Evolutionary conservation across 306 rosid genomes (phyloP).

Genomic region (Vigna radiata): DNA sequence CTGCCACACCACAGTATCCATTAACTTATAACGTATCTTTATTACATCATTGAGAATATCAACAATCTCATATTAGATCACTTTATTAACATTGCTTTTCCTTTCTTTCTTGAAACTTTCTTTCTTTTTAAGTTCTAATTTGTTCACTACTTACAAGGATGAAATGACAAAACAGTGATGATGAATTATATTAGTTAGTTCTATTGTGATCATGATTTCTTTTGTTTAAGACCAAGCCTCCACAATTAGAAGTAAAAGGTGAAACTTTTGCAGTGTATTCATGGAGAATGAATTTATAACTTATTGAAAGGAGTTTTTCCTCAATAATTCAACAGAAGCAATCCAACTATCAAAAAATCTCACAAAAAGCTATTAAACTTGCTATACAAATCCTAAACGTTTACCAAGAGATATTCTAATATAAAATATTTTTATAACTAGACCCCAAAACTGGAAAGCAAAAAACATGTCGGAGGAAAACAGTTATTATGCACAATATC

Average conservation of each 20-base stretch:
- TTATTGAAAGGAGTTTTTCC: not conserved
- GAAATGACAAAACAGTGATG: not conserved
- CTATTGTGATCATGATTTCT: not conserved
- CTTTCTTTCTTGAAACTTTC: slow-evolving; percentile 13
- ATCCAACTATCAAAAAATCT: not conserved
- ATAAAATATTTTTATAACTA: slow-evolving; percentile 24
- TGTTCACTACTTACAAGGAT: not conserved
- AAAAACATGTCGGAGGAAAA: slow-evolving; percentile 21
- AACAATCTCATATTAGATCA: not conserved
- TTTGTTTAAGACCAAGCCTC: slow-evolving; percentile 8
- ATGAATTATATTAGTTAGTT: slow-evolving; percentile 1
- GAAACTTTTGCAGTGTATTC: not conserved
- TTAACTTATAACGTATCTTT: slow-evolving; percentile 8
- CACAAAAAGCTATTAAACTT: not conserved
- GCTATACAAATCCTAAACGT: slow-evolving; percentile 5
- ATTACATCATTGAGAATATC: slow-evolving; percentile 28
- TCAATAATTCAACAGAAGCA: not conserved
- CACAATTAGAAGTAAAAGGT: not conserved
- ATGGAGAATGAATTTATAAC: slow-evolving; percentile 15
- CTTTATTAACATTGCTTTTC: not conserved
- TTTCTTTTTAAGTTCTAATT: slow-evolving; percentile 22
- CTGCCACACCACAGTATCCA: slow-evolving; percentile 57
- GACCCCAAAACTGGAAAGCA: slow-evolving; percentile 19
- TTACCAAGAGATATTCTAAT: slow-evolving; percentile 6
- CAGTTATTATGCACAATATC: slow-evolving; percentile 35